Conservation (phyloP, 345 rosid species). For the Eucalyptus erythrocorys region DNA sequence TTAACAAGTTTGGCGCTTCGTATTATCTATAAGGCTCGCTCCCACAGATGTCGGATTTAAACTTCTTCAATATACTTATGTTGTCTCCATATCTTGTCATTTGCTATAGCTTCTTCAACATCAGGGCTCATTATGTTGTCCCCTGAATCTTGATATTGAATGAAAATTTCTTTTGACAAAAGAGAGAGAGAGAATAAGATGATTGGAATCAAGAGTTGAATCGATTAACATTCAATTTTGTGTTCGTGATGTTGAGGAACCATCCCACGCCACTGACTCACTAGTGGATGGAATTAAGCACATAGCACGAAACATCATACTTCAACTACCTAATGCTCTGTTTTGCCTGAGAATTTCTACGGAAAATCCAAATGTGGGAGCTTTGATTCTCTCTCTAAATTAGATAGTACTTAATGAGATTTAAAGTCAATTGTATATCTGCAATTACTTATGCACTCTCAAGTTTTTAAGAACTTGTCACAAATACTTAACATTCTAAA, state of each 20-base stretch:
- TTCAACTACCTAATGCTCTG: neutral
- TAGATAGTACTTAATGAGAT: neutral
- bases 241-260: neutral
- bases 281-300: neutral
- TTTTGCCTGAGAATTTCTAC: neutral
- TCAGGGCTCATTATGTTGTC: no score
- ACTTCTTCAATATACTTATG: no score
- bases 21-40: fast-evolving
- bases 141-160: no score
- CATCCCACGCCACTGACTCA: neutral
- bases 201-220: neutral
- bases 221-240: neutral
- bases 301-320: neutral
- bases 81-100: no score
- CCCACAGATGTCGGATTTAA: no score
- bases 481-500: no score
- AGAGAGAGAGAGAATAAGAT: neutral
- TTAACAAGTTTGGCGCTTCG: no score
- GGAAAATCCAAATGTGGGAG: neutral
- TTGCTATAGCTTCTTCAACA: no score
- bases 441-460: neutral
- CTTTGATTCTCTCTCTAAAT: neutral
- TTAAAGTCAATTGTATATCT: neutral
- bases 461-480: neutral
- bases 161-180: no score